These are phyloP conservation scores for Phaeoacremonium minimum DNA, from an alignment of 2,329 filamentous ascomycete genomes.

Conservation along the genomic window DNA sequence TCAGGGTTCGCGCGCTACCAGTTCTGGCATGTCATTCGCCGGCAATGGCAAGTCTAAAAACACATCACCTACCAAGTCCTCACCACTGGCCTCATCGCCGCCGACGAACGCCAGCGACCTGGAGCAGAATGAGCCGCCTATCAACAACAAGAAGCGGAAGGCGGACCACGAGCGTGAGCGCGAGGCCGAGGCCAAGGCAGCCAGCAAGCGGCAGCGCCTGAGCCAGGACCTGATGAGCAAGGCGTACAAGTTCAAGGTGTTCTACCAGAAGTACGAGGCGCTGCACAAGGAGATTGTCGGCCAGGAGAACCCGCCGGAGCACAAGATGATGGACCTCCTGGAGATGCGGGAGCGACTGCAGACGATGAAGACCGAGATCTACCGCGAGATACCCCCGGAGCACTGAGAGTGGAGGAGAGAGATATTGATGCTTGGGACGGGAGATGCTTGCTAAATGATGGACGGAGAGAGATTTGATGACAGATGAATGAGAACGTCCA, in stretches of 20 bases:
- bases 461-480: slow-evolving; percentile 1
- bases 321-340: slow-evolving; percentile 45
- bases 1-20: slow-evolving; percentile 37
- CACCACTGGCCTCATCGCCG: slow-evolving; percentile 60
- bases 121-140: slow-evolving; percentile 34
- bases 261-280: slow-evolving; percentile 52
- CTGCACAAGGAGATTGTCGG: slow-evolving; percentile 51
- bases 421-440: not conserved
- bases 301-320: slow-evolving; percentile 43
- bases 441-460: slow-evolving; percentile 2
- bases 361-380: slow-evolving; percentile 56
- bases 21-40: slow-evolving; percentile 20
- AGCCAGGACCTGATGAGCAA: slow-evolving; percentile 46
- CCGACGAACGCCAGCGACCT: slow-evolving; percentile 63
- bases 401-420: slow-evolving; percentile 14
- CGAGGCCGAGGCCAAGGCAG: slow-evolving; percentile 18
- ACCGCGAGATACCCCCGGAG: slow-evolving; percentile 41
- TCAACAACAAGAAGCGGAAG: slow-evolving; percentile 41
- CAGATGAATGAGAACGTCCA: no score
- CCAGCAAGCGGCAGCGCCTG: slow-evolving; percentile 35
- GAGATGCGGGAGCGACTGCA: slow-evolving; percentile 51
- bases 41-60: slow-evolving; percentile 45
- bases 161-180: slow-evolving; percentile 15
- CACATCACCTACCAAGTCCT: slow-evolving; percentile 59
- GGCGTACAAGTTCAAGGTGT: slow-evolving; percentile 51